These are phyloP conservation scores for Chlamydomonas sphaeroides DNA, from an alignment of 139 green algal genomes.

Conservation along the genomic window DNA sequence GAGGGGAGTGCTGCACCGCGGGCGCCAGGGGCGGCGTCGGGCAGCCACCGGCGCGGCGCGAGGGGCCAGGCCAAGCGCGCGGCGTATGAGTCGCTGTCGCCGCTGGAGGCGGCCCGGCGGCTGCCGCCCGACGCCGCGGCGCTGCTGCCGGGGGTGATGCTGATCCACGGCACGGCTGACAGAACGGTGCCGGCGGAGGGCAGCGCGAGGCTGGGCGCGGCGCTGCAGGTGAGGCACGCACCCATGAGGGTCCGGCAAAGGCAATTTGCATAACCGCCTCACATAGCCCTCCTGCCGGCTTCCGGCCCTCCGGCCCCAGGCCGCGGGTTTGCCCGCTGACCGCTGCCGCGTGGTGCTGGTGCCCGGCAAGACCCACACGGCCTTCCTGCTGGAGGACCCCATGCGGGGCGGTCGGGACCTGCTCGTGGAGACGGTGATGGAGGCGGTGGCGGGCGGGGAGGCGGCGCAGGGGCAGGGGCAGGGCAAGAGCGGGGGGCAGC, in stretches of 20 bases:
- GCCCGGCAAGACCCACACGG: conserved; percentile 69
- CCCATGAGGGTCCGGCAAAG: background rate
- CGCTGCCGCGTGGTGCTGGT: conserved; percentile 45
- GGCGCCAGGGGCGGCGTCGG: too few relatives aligned
- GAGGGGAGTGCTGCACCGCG: too few relatives aligned
- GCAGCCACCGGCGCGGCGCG: too few relatives aligned
- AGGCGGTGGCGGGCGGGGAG: conserved; percentile 37
- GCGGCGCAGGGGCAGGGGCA: background rate
- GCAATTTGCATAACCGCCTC: background rate
- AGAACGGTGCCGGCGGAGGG: conserved; percentile 77
- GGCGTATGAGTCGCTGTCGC: conserved; percentile 71
- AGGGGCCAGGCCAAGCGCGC: background rate
- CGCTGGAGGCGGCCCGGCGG: conserved; percentile 60
- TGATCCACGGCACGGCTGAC: conserved; percentile 87
- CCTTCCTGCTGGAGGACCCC: conserved; percentile 66
- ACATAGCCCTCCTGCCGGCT: too few relatives aligned
- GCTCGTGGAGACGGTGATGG: conserved; percentile 62
- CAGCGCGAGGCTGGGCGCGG: conserved; percentile 62
- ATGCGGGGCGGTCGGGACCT: conserved; percentile 66
- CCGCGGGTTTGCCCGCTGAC: conserved; percentile 15
- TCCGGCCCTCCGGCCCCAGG: conserved; percentile 38
- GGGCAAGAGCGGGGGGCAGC: background rate
- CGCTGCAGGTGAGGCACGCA: conserved; percentile 66
- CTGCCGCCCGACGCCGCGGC: background rate
- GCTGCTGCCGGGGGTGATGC: conserved; percentile 67